These are phyloP conservation scores for Pythium dissimile DNA, from an alignment of 352 stramenopile genomes.

Conservation along the genomic window DNA sequence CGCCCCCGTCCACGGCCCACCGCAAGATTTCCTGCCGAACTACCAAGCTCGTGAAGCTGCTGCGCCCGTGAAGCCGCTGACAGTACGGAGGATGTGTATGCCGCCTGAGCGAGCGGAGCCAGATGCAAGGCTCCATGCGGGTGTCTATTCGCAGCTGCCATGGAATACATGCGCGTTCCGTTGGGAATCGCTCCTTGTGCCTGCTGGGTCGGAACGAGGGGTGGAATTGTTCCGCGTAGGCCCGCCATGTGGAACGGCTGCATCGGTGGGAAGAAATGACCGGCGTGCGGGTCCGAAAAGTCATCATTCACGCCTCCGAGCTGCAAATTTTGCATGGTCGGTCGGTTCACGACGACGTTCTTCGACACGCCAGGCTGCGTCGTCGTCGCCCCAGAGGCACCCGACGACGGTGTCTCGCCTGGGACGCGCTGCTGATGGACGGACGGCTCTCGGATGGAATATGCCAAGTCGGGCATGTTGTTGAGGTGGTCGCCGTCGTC, in stretches of 20 bases:
- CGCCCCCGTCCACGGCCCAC: neutral
- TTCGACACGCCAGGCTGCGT: conserved; percentile 4
- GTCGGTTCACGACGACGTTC: conserved; percentile 19
- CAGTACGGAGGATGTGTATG: neutral
- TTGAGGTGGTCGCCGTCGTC: neutral
- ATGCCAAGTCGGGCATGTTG: conserved; percentile 14
- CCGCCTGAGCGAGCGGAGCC: conserved; percentile 1
- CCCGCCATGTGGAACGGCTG: neutral
- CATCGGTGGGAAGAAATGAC: conserved; percentile 4
- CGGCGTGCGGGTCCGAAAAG: conserved; percentile 9
- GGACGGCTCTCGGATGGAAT: conserved; percentile 15
- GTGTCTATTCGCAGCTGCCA: neutral
- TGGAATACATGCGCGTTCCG: neutral
- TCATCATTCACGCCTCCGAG: conserved; percentile 7
- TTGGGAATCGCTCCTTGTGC: neutral
- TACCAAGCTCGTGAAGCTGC: neutral
- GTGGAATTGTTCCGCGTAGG: neutral
- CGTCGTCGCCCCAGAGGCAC: too few relatives aligned
- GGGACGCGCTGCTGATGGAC: too few relatives aligned
- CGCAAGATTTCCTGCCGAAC: neutral
- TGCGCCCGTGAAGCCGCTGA: neutral
- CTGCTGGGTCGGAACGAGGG: conserved; percentile 13
- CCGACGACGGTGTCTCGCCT: too few relatives aligned
- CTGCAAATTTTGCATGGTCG: conserved; percentile 12
- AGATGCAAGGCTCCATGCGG: conserved; percentile 11